phyloP scores from a whole-genome alignment of 2,329 filamentous ascomycete species.

The Lecanicillium sp. region DNA sequence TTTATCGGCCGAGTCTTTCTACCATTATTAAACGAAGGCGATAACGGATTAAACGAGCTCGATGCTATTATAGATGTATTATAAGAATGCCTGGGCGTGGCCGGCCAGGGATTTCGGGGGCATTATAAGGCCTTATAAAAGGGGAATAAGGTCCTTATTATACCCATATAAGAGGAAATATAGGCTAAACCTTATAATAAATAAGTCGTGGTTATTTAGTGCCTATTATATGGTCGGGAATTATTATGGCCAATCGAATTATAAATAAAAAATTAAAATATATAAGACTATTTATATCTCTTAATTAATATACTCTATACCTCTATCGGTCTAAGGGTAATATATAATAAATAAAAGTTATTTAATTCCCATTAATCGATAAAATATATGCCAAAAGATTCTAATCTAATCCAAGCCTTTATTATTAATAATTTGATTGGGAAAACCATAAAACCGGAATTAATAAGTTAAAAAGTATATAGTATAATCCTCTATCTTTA shows the following conservation, averaged over 20 bases:
- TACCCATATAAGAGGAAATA: background rate
- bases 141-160: background rate
- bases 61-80: background rate
- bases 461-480: conserved; percentile 1
- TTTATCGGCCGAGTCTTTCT: background rate
- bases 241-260: background rate
- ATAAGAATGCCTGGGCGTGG: background rate
- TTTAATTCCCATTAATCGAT: background rate
- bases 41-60: background rate
- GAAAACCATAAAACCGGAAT: conserved; percentile 6
- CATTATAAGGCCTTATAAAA: background rate
- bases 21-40: background rate
- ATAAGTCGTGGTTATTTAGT: background rate
- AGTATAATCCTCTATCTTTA: conserved; percentile 2
- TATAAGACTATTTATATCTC: background rate
- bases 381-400: background rate
- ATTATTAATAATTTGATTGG: conserved; percentile 1
- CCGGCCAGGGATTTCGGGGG: background rate
- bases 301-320: conserved; percentile 4
- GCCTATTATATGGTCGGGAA: background rate
- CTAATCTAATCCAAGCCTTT: background rate
- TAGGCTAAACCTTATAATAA: background rate
- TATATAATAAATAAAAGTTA: conserved; percentile 6
- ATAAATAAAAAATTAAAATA: background rate
- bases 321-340: conserved; percentile 3